Percentiles rank a stretch among this genome's conserved stretches.
Evolutionary conservation across 2,329 filamentous ascomycete species (phyloP).

Genomic region (Phoma sp.): DNA sequence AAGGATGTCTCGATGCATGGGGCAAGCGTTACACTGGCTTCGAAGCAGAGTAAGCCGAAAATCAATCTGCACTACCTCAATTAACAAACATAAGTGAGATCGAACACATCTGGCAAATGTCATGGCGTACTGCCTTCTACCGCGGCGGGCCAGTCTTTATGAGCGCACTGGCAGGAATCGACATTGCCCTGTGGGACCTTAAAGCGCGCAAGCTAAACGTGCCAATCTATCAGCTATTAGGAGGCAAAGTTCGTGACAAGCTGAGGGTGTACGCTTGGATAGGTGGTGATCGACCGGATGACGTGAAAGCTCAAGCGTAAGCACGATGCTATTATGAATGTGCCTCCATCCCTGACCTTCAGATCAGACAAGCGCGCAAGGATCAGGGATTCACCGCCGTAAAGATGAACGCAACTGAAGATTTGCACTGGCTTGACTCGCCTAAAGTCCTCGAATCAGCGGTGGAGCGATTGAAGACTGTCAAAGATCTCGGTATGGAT

Average conservation of each 20-base stretch:
- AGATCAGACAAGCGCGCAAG: conserved; percentile 55
- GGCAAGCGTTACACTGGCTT: conserved; percentile 66
- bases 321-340: background rate
- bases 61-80: background rate
- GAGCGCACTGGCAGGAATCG: conserved; percentile 77
- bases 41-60: conserved; percentile 67
- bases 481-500: conserved; percentile 73
- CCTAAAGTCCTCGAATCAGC: conserved; percentile 67
- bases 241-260: conserved; percentile 74
- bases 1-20: conserved; percentile 74
- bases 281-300: conserved; percentile 72
- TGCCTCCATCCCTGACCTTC: background rate
- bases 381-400: conserved; percentile 69
- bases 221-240: conserved; percentile 74
- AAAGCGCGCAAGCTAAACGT: conserved; percentile 70
- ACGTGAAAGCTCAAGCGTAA: conserved; percentile 66
- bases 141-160: conserved; percentile 80
- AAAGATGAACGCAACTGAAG: conserved; percentile 83
- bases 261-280: conserved; percentile 80
- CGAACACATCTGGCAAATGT: conserved; percentile 79
- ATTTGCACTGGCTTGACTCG: conserved; percentile 77
- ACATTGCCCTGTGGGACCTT: conserved; percentile 81
- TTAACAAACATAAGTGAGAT: conserved; percentile 63
- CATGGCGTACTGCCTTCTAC: conserved; percentile 74
- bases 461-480: conserved; percentile 70